Evolutionary conservation across 768 basidiomycete species (phyloP).

Genomic region (Tricholoma sp.): DNA sequence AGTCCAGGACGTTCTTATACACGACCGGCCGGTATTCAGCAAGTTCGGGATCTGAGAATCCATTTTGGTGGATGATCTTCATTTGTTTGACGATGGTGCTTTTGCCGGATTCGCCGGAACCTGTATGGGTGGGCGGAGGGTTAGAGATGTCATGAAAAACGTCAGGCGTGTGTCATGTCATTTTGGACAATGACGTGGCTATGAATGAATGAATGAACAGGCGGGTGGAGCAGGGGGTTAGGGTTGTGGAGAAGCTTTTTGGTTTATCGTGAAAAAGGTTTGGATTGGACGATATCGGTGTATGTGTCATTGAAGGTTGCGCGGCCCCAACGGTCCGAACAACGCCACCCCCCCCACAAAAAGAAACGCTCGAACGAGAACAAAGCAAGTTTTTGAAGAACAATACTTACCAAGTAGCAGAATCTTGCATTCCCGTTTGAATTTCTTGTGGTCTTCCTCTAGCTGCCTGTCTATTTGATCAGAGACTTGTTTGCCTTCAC

Average conservation of each 20-base stretch:
- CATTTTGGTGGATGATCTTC: conserved; percentile 89
- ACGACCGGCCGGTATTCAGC: conserved; percentile 66
- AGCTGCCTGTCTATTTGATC: conserved; percentile 78
- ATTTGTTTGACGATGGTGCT: conserved; percentile 93
- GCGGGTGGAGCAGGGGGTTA: not conserved
- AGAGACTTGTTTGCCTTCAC: conserved; percentile 54
- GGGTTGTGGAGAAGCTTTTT: not conserved
- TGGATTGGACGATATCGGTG: no score
- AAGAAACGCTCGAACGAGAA: not conserved
- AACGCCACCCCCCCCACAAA: not conserved
- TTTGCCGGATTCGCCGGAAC: conserved; percentile 94
- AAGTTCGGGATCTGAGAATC: conserved; percentile 69
- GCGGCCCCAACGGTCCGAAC: not conserved
- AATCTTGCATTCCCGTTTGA: conserved; percentile 90
- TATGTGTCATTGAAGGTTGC: no score
- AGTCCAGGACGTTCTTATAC: conserved; percentile 75
- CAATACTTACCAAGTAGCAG: conserved; percentile 71
- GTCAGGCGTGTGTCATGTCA: not conserved
- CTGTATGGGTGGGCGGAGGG: conserved; percentile 45
- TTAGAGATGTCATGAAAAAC: conserved; percentile 19
- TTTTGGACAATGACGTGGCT: not conserved
- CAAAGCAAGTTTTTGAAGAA: not conserved
- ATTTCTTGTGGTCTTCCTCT: conserved; percentile 79
- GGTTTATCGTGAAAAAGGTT: no score
- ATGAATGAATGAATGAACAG: not conserved